These are phyloP conservation scores for Microcyclospora pomicola DNA, from an alignment of 2,329 filamentous ascomycete genomes.

Conservation along the genomic window DNA sequence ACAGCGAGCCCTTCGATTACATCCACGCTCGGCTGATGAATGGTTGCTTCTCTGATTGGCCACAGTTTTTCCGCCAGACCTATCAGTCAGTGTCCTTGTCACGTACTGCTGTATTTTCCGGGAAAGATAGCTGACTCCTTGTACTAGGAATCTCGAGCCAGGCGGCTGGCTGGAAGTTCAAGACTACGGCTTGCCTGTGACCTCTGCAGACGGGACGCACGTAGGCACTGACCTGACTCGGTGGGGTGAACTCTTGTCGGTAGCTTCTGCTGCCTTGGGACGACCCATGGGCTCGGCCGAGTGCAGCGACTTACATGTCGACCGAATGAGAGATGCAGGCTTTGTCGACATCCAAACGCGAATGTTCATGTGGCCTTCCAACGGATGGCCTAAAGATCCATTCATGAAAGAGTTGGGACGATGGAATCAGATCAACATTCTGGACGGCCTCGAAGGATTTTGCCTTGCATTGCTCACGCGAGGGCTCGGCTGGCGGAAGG, in stretches of 20 bases:
- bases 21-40: slow-evolving; percentile 41
- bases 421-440: slow-evolving; percentile 30
- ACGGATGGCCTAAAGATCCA: slow-evolving; percentile 34
- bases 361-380: slow-evolving; percentile 29
- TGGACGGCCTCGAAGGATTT: slow-evolving; percentile 30
- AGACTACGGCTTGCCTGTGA: slow-evolving; percentile 31
- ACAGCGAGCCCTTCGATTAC: slow-evolving; percentile 40
- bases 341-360: slow-evolving; percentile 30
- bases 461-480: slow-evolving; percentile 29
- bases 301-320: slow-evolving; percentile 24
- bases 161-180: slow-evolving; percentile 40
- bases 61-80: slow-evolving; percentile 34
- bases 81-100: slow-evolving; percentile 26
- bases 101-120: not conserved
- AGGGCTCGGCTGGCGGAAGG: slow-evolving; percentile 28
- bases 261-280: slow-evolving; percentile 27
- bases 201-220: slow-evolving; percentile 25
- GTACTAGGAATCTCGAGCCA: slow-evolving; percentile 29
- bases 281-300: slow-evolving; percentile 26
- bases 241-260: slow-evolving; percentile 25
- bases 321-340: slow-evolving; percentile 27
- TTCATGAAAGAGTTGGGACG: slow-evolving; percentile 38
- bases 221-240: slow-evolving; percentile 18
- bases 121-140: slow-evolving; percentile 1
- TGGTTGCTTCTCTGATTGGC: slow-evolving; percentile 41